Percentiles rank a stretch among this genome's conserved stretches.
These are phyloP conservation scores for Exophiala dermatitidis DNA, from an alignment of 2,329 filamentous ascomycete species.

Conservation along the genomic window DNA sequence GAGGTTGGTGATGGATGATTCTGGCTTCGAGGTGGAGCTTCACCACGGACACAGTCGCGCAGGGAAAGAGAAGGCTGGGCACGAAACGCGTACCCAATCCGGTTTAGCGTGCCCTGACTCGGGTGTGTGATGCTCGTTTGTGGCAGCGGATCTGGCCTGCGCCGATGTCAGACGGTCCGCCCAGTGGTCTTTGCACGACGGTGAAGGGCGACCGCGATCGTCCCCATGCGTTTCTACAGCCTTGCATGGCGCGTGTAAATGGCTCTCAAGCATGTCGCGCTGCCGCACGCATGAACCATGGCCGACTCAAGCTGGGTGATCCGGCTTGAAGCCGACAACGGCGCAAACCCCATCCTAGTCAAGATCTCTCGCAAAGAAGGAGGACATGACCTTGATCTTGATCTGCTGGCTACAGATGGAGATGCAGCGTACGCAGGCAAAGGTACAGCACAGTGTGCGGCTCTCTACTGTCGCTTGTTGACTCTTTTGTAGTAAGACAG, in stretches of 20 bases:
- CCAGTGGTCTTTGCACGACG: background rate
- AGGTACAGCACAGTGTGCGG: slow-evolving; percentile 31
- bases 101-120: background rate
- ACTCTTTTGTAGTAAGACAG: slow-evolving; percentile 32
- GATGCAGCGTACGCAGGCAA: slow-evolving; percentile 47
- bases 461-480: background rate
- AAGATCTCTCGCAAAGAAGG: slow-evolving; percentile 37
- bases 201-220: background rate
- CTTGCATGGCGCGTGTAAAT: background rate
- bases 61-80: background rate
- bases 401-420: slow-evolving; percentile 52
- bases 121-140: background rate
- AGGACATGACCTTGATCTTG: slow-evolving; percentile 42
- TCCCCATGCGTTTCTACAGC: background rate
- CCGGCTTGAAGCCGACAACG: slow-evolving; percentile 12
- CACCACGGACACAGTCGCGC: background rate
- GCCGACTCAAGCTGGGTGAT: slow-evolving; percentile 15
- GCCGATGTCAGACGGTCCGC: background rate
- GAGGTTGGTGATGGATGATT: slow-evolving; percentile 17
- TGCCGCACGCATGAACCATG: background rate
- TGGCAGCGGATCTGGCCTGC: background rate
- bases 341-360: slow-evolving; percentile 38
- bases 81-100: background rate
- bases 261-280: background rate
- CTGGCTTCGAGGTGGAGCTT: slow-evolving; percentile 13